These are phyloP conservation scores for Pseudocercospora pini-densiflorae DNA, from an alignment of 2,329 filamentous ascomycete genomes.

Conservation along the genomic window DNA sequence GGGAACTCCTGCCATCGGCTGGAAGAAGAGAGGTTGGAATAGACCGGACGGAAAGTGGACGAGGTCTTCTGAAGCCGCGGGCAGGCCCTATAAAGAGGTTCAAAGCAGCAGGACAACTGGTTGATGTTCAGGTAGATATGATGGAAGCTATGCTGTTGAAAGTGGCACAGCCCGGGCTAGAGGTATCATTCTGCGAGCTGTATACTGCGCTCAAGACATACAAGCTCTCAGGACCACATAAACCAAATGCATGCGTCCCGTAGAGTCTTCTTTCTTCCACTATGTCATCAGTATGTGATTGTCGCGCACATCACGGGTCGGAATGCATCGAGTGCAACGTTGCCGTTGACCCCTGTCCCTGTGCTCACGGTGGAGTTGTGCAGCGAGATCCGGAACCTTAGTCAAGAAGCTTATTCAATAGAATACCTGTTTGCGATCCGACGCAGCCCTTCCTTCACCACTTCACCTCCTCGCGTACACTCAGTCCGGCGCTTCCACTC, in stretches of 20 bases:
- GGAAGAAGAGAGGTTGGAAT: not conserved
- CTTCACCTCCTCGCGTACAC: not conserved
- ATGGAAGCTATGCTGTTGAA: not conserved
- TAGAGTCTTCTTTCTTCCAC: not conserved
- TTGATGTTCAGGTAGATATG: not conserved
- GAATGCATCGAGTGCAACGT: not conserved
- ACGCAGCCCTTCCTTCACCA: not conserved
- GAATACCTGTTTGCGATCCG: constrained; percentile 6
- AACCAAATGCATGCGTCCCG: not conserved
- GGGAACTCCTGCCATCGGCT: not conserved
- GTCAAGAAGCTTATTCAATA: constrained; percentile 1
- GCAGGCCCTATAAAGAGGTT: not conserved
- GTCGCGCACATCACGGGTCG: not conserved
- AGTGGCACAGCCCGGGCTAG: not conserved
- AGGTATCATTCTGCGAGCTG: not conserved
- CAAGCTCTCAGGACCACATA: not conserved
- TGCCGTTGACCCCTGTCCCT: constrained; percentile 1
- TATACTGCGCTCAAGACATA: not conserved
- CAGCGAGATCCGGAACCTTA: constrained; percentile 2
- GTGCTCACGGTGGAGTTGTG: constrained; percentile 3
- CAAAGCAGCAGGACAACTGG: not conserved
- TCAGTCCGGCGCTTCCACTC: constrained; percentile 35
- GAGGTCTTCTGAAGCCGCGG: not conserved
- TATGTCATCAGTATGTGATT: not conserved
- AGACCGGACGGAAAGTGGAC: not conserved